These are phyloP conservation scores for Allium fistulosum DNA, from an alignment of 106 monocot genomes.

Conservation along the genomic window DNA sequence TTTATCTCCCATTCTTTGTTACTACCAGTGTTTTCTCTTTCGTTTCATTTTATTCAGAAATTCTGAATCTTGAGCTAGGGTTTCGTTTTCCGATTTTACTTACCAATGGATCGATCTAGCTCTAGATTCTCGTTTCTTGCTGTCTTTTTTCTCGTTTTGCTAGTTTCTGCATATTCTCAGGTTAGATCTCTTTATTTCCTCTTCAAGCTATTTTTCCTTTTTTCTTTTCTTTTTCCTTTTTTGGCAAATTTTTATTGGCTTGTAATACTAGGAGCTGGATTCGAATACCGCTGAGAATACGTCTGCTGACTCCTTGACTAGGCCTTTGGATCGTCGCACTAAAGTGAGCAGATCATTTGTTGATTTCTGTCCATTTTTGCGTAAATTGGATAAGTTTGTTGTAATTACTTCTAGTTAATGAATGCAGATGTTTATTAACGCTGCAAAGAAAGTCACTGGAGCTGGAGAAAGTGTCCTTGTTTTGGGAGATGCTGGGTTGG, in stretches of 20 bases:
- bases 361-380: not conserved
- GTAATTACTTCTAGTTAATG: not conserved
- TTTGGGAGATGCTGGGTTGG: conserved; percentile 29
- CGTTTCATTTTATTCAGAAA: not conserved
- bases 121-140: not conserved
- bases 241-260: conserved; percentile 3
- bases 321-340: conserved; percentile 32
- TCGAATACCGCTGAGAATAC: conserved; percentile 12
- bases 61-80: conserved; percentile 5
- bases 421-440: conserved; percentile 33
- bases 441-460: conserved; percentile 22
- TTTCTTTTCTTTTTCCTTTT: not conserved
- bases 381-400: not conserved
- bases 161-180: conserved; percentile 9
- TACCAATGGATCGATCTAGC: not conserved
- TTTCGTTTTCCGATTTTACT: not conserved
- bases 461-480: conserved; percentile 13
- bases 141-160: not conserved
- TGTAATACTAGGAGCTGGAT: not conserved
- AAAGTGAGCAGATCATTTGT: conserved; percentile 13
- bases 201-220: not conserved
- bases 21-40: not conserved
- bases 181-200: not conserved
- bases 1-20: not conserved
- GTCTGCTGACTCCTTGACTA: conserved; percentile 2